Conservation (phyloP, 202 grass and related monocot genomes). For the Miscanthus sacchariflorus region DNA sequence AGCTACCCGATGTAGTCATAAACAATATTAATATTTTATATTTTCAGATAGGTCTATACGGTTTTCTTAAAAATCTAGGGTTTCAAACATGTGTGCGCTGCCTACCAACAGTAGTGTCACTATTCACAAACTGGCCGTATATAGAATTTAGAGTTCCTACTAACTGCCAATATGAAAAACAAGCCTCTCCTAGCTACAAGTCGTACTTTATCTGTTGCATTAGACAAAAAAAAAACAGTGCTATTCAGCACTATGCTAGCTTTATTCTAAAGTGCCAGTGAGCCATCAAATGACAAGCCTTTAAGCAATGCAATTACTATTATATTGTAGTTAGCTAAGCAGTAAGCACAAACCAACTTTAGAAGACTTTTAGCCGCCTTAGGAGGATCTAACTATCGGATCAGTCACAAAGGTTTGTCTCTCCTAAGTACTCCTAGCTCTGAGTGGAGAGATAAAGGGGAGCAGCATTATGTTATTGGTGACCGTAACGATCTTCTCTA, state of each 20-base stretch:
- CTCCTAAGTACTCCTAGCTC: slow-evolving; percentile 29
- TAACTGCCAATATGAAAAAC: neutral
- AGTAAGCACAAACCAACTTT: slow-evolving; percentile 35
- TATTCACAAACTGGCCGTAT: neutral
- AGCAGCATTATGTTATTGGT: slow-evolving; percentile 25
- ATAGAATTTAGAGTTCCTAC: neutral
- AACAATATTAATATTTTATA: no score
- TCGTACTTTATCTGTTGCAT: neutral
- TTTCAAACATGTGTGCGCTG: neutral
- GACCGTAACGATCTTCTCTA: slow-evolving; percentile 36
- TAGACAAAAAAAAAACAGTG: neutral
- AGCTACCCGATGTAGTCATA: no score
- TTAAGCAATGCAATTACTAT: slow-evolving; percentile 32
- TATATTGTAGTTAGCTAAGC: slow-evolving; percentile 7
- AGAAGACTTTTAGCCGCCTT: slow-evolving; percentile 50
- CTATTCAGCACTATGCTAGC: slow-evolving; percentile 9
- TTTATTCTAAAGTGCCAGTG: slow-evolving; percentile 40
- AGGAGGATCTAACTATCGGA: slow-evolving; percentile 52
- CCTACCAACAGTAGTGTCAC: neutral
- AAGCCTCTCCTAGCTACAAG: neutral
- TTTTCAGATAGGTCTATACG: neutral
- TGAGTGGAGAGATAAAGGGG: slow-evolving; percentile 24
- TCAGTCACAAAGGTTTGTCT: slow-evolving; percentile 19
- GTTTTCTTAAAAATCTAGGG: neutral
- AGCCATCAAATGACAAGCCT: slow-evolving; percentile 13